These are phyloP conservation scores for Naegleria fowleri DNA, from an alignment of 208 protist species.

Conservation along the genomic window DNA sequence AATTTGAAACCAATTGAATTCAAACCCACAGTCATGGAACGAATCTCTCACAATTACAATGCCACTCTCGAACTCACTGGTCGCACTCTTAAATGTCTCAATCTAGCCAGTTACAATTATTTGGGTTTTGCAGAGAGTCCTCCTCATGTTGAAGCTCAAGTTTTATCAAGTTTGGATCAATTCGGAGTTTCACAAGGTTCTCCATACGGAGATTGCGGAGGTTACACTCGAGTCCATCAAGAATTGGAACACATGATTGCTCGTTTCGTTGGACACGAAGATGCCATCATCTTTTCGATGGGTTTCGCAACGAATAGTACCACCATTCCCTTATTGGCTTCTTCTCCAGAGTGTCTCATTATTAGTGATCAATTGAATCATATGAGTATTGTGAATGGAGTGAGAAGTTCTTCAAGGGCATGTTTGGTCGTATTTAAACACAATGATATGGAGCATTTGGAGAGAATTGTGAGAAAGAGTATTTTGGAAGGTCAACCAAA, in stretches of 20 bases:
- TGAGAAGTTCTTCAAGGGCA: slow-evolving; percentile 27
- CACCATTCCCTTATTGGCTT: slow-evolving; percentile 78
- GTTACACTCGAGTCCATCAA: slow-evolving; percentile 53
- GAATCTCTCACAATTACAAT: background rate
- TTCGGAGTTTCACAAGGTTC: slow-evolving; percentile 68
- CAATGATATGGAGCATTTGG: slow-evolving; percentile 81
- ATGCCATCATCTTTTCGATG: slow-evolving; percentile 83
- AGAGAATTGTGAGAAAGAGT: slow-evolving; percentile 54
- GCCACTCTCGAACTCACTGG: background rate
- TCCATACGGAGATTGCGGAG: slow-evolving; percentile 53
- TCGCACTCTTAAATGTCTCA: background rate
- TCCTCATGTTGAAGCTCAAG: slow-evolving; percentile 63
- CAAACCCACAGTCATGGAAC: background rate
- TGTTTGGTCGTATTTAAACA: slow-evolving; percentile 84
- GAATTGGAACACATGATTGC: slow-evolving; percentile 82
- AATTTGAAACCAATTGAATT: slow-evolving; percentile 54
- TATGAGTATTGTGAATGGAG: slow-evolving; percentile 89
- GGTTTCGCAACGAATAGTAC: slow-evolving; percentile 79
- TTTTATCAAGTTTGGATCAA: slow-evolving; percentile 64
- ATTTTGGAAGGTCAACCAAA: slow-evolving; percentile 37
- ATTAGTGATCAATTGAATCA: slow-evolving; percentile 88
- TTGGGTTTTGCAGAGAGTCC: slow-evolving; percentile 90
- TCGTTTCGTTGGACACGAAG: slow-evolving; percentile 81
- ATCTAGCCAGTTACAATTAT: slow-evolving; percentile 92
- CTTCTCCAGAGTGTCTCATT: slow-evolving; percentile 69